Evolutionary conservation across 129 eudicot species (phyloP).

Genomic region (Helianthus tuberosus): DNA sequence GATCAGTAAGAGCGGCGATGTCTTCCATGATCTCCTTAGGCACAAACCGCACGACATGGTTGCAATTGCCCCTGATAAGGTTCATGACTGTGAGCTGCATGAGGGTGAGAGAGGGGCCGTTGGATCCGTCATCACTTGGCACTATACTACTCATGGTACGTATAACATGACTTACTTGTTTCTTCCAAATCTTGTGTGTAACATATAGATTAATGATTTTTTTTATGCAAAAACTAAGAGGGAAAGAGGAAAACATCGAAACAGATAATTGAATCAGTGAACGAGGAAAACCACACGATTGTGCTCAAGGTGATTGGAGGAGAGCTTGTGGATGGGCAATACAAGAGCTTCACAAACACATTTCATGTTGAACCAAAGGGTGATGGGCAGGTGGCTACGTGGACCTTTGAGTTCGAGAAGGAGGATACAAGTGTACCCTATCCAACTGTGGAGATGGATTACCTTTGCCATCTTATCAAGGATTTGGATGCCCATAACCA

Average conservation of each 20-base stretch:
- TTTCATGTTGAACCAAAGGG: constrained; percentile 38
- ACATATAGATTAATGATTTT: neutral
- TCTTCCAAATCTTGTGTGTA: neutral
- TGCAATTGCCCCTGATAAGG: constrained; percentile 24
- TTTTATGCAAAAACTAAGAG: neutral
- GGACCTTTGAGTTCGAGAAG: constrained; percentile 47
- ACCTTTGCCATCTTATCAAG: constrained; percentile 18
- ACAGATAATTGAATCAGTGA: constrained; percentile 27
- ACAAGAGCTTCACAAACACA: constrained; percentile 28
- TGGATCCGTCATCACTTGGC: constrained; percentile 31
- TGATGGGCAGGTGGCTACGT: constrained; percentile 33
- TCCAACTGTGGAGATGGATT: constrained; percentile 29
- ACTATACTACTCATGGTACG: constrained; percentile 27
- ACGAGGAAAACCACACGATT: constrained; percentile 23
- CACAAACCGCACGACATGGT: constrained; percentile 32
- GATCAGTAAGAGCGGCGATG: constrained; percentile 32
- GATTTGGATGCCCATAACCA: constrained; percentile 27
- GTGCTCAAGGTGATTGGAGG: constrained; percentile 54
- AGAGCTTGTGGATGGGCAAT: constrained; percentile 35
- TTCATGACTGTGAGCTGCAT: constrained; percentile 37
- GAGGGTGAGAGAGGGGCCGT: constrained; percentile 36
- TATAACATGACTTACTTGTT: neutral
- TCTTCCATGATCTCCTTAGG: constrained; percentile 39
- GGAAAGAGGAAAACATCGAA: constrained; percentile 25
- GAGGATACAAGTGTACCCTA: constrained; percentile 25